Percentiles rank a stretch among this genome's conserved stretches.
These are phyloP conservation scores for Porphyrellus cyaneotinctus DNA, from an alignment of 768 basidiomycete species.

Conservation along the genomic window DNA sequence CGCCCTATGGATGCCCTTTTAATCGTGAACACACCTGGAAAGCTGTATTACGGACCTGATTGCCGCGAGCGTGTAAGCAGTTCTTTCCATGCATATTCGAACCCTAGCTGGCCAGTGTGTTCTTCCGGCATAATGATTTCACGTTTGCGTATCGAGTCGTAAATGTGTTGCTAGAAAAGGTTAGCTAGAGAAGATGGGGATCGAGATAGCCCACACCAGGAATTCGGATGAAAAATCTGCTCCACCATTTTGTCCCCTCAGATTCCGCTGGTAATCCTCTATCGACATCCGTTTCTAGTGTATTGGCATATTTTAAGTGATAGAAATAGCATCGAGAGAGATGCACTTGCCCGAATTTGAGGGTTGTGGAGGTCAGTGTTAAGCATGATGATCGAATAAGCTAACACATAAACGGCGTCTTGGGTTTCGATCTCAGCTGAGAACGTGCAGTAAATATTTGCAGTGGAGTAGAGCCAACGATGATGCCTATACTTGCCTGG, in stretches of 20 bases:
- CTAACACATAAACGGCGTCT: conserved; percentile 91
- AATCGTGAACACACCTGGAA: background rate
- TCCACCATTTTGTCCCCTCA: conserved; percentile 88
- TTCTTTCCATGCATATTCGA: conserved; percentile 99
- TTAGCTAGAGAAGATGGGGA: conserved; percentile 8
- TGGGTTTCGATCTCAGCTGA: conserved; percentile 83
- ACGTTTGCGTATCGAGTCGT: conserved; percentile 88
- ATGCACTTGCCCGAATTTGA: conserved; percentile 68
- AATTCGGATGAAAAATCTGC: conserved; percentile 82
- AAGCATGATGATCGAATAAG: conserved; percentile 96
- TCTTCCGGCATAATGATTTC: conserved; percentile 99
- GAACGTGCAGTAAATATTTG: background rate
- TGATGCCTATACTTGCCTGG: conserved; percentile 50
- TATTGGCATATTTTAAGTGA: conserved; percentile 29
- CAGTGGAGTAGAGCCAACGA: background rate
- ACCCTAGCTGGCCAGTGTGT: conserved; percentile 92
- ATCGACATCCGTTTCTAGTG: conserved; percentile 91
- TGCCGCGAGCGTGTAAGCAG: conserved; percentile 75
- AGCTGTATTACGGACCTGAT: conserved; percentile 51
- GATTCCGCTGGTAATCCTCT: conserved; percentile 89
- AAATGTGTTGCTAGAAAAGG: conserved; percentile 68
- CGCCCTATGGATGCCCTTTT: conserved; percentile 47
- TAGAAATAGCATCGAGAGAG: background rate
- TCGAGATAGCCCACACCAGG: conserved; percentile 47
- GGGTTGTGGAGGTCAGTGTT: conserved; percentile 98